These are phyloP conservation scores for Kappamyces sp. DNA, from an alignment of 192 early-diverging fungal genomes.

Conservation along the genomic window DNA sequence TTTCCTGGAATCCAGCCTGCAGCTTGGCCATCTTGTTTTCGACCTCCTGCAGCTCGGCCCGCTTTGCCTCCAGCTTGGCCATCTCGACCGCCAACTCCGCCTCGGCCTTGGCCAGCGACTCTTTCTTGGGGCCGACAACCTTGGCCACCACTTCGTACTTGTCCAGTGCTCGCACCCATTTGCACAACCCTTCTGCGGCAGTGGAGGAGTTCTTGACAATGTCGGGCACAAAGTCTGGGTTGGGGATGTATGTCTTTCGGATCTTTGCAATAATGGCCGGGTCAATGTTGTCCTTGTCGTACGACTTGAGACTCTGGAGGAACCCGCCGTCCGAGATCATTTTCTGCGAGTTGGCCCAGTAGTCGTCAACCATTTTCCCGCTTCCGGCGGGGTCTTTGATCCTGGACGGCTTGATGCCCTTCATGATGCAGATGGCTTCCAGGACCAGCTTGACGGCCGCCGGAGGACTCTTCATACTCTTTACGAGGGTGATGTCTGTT, in stretches of 20 bases:
- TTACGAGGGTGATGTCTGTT: slow-evolving; percentile 50
- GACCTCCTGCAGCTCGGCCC: slow-evolving; percentile 55
- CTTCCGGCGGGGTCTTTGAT: slow-evolving; percentile 58
- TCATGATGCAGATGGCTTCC: slow-evolving; percentile 61
- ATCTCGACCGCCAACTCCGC: slow-evolving; percentile 51
- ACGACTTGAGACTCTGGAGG: slow-evolving; percentile 41
- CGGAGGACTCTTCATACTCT: slow-evolving; percentile 57
- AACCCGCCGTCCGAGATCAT: slow-evolving; percentile 50
- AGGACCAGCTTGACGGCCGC: slow-evolving; percentile 54
- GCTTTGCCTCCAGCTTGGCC: slow-evolving; percentile 49
- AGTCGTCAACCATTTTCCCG: slow-evolving; percentile 61
- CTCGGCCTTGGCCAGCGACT: slow-evolving; percentile 52
- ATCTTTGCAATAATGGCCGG: slow-evolving; percentile 53
- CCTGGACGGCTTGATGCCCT: slow-evolving; percentile 50
- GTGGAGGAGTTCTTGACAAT: slow-evolving; percentile 57
- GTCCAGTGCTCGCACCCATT: slow-evolving; percentile 55
- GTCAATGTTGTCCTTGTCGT: slow-evolving; percentile 61
- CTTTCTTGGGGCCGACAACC: slow-evolving; percentile 54
- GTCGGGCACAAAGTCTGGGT: slow-evolving; percentile 60
- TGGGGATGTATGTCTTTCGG: slow-evolving; percentile 50
- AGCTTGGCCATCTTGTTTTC: slow-evolving; percentile 57
- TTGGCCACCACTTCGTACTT: slow-evolving; percentile 58
- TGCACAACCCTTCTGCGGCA: slow-evolving; percentile 51
- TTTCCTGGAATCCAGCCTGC: slow-evolving; percentile 41
- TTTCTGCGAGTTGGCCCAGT: slow-evolving; percentile 54